Conservation (phyloP, 2,329 filamentous ascomycete species). For the Talaromyces sp. region DNA sequence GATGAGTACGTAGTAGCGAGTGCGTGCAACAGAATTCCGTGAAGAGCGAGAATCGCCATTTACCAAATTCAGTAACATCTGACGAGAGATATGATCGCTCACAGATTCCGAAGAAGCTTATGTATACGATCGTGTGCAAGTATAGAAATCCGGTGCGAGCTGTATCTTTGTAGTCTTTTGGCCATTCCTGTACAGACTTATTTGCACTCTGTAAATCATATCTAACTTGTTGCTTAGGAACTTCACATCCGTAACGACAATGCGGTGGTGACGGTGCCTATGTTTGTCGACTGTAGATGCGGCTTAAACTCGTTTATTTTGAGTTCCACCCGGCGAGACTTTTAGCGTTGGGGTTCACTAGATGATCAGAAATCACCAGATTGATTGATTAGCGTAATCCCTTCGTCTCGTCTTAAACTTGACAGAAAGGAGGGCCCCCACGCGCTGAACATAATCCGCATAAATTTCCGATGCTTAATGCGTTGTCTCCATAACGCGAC, state of each 20-base stretch:
- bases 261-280: too few species aligned
- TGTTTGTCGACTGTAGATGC: not conserved
- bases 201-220: not conserved
- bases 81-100: not conserved
- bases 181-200: not conserved
- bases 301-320: constrained; percentile 5
- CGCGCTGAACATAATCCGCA: not conserved
- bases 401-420: not conserved
- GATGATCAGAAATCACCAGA: not conserved
- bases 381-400: not conserved
- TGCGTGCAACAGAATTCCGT: not conserved
- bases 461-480: not conserved
- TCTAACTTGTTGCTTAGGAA: not conserved
- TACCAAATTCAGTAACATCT: not conserved
- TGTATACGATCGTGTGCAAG: not conserved
- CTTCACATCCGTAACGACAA: not conserved
- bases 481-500: not conserved
- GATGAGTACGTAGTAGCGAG: too few species aligned
- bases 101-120: not conserved
- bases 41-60: not conserved
- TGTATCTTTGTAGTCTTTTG: not conserved
- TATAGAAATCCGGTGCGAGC: not conserved
- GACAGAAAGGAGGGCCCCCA: not conserved
- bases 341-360: not conserved
- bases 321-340: not conserved